Conservation (phyloP, 768 basidiomycete species). For the Mycena crocata region DNA sequence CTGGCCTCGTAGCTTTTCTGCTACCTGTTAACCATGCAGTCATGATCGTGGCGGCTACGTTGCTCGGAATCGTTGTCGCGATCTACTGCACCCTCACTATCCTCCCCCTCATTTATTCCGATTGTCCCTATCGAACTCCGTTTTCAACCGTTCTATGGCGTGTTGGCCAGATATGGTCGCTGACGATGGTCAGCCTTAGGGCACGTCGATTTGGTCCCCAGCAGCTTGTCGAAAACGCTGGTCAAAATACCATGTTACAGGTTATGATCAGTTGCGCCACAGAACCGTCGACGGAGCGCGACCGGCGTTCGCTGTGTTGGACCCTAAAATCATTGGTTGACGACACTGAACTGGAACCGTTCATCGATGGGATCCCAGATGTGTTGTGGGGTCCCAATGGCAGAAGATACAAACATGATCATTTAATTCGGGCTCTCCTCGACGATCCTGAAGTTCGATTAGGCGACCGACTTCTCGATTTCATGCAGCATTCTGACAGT, state of each 20-base stretch:
- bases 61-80: not conserved
- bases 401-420: not conserved
- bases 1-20: constrained; percentile 7
- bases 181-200: not conserved
- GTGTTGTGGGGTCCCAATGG: not conserved
- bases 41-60: not conserved
- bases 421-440: not conserved
- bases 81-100: not conserved
- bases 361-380: constrained; percentile 3
- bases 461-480: not conserved
- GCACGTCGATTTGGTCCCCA: not conserved
- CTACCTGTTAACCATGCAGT: not conserved
- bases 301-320: constrained; percentile 1
- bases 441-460: not conserved
- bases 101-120: not conserved
- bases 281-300: not conserved
- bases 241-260: not conserved
- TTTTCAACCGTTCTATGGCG: constrained; percentile 10
- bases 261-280: not conserved
- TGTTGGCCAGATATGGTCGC: not conserved
- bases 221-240: too few species aligned
- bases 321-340: constrained; percentile 9
- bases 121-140: constrained; percentile 5
- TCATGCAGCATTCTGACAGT: not conserved
- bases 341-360: not conserved